These are phyloP conservation scores for Bipolaris victoriae DNA, from an alignment of 2,329 filamentous ascomycete species.

Conservation along the genomic window DNA sequence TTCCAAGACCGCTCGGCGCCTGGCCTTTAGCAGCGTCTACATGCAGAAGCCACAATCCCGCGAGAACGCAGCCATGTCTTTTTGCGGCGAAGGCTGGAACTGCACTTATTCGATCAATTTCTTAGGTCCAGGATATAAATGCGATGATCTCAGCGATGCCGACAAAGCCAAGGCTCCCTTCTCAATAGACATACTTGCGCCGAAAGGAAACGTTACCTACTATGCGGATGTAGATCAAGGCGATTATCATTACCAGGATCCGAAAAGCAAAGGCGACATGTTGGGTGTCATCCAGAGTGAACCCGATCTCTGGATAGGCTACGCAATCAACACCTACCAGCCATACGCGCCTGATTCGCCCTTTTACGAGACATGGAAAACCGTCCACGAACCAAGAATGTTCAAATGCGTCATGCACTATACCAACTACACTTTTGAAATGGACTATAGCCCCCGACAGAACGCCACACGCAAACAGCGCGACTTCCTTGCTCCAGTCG, in stretches of 20 bases:
- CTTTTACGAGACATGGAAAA: conserved; percentile 37
- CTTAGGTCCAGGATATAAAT: conserved; percentile 47
- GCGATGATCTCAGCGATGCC: conserved; percentile 34
- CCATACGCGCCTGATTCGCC: conserved; percentile 32
- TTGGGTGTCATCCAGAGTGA: conserved; percentile 45
- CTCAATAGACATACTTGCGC: conserved; percentile 39
- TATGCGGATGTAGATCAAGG: conserved; percentile 37
- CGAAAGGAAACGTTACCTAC: conserved; percentile 42
- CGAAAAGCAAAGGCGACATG: conserved; percentile 26
- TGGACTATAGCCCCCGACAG: conserved; percentile 40
- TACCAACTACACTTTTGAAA: conserved; percentile 46
- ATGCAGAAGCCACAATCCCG: conserved; percentile 38
- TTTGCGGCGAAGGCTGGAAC: conserved; percentile 45
- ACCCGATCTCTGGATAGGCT: conserved; percentile 47
- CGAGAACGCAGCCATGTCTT: conserved; percentile 30
- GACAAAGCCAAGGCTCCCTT: conserved; percentile 32
- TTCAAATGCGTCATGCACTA: conserved; percentile 46
- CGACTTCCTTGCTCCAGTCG: conserved; percentile 37
- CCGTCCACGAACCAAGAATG: conserved; percentile 42
- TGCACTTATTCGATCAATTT: conserved; percentile 47
- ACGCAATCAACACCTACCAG: conserved; percentile 37
- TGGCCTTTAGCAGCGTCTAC: conserved; percentile 43
- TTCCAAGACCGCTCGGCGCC: conserved; percentile 41
- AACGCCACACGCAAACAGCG: conserved; percentile 29
- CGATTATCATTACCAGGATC: conserved; percentile 42